Percentiles rank a stretch among this genome's conserved stretches.
phyloP scores from a whole-genome alignment of 371 early-diverging fungal species.

The Choanephora cucurbitarum region DNA sequence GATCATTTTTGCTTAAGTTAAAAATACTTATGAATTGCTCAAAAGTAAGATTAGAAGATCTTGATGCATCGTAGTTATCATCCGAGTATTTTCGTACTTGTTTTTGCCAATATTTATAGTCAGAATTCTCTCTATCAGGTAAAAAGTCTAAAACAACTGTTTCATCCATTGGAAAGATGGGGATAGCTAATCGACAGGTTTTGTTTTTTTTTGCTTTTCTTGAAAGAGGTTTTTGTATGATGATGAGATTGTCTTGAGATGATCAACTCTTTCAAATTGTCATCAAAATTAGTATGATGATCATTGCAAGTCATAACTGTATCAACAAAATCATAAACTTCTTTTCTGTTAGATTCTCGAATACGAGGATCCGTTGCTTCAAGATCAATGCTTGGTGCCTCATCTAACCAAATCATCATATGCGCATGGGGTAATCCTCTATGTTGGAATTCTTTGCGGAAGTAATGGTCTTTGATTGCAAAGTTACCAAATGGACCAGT shows the following conservation, averaged over 20 bases:
- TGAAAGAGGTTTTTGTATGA: not conserved
- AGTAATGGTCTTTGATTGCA: slow-evolving; percentile 1
- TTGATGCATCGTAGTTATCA: not conserved
- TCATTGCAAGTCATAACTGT: not conserved
- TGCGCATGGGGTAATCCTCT: slow-evolving; percentile 2
- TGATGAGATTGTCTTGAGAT: not conserved
- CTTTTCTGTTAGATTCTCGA: not conserved
- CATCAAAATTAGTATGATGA: too few relatives aligned
- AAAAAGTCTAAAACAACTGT: not conserved
- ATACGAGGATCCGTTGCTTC: not conserved
- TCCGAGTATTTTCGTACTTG: not conserved
- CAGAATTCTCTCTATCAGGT: not conserved
- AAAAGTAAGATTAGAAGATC: not conserved
- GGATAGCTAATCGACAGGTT: not conserved
- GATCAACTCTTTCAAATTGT: not conserved
- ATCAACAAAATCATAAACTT: not conserved
- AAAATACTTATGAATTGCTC: not conserved
- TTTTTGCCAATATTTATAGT: not conserved
- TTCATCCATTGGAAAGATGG: slow-evolving; percentile 1
- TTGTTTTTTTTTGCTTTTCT: not conserved
- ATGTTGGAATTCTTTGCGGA: slow-evolving; percentile 10
- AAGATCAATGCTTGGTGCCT: not conserved
- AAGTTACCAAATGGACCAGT: slow-evolving; percentile 9
- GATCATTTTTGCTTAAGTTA: not conserved
- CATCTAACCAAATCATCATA: not conserved